These are phyloP conservation scores for Fomitopsis pulvina DNA, from an alignment of 768 basidiomycete species.

Conservation along the genomic window DNA sequence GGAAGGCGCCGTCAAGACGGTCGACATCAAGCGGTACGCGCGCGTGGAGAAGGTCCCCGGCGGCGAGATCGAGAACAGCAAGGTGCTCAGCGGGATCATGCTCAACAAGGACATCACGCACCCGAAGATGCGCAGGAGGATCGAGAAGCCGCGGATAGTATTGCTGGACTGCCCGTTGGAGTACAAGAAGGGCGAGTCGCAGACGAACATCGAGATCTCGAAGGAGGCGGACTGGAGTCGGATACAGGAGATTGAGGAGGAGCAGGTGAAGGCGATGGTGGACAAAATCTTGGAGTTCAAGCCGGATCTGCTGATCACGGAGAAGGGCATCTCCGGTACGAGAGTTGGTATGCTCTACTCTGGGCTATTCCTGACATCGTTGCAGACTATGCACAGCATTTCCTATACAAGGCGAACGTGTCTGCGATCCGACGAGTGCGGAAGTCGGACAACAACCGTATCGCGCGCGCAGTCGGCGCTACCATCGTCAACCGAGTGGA, in stretches of 20 bases:
- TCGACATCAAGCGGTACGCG: slow-evolving; percentile 98
- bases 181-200: slow-evolving; percentile 98
- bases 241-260: slow-evolving; percentile 92
- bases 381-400: slow-evolving; percentile 87
- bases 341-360: slow-evolving; percentile 6
- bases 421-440: slow-evolving; percentile 96
- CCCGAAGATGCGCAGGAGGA: slow-evolving; percentile 91
- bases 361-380: neutral
- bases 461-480: slow-evolving; percentile 91
- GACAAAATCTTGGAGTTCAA: slow-evolving; percentile 86
- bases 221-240: slow-evolving; percentile 92
- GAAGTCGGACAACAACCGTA: slow-evolving; percentile 98
- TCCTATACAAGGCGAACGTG: slow-evolving; percentile 80
- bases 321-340: slow-evolving; percentile 95
- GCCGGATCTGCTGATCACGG: slow-evolving; percentile 91
- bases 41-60: slow-evolving; percentile 97
- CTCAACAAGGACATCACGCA: slow-evolving; percentile 99
- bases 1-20: slow-evolving; percentile 71
- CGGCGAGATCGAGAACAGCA: slow-evolving; percentile 91
- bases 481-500: slow-evolving; percentile 97
- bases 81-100: slow-evolving; percentile 88
- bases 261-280: slow-evolving; percentile 87
- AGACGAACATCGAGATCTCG: slow-evolving; percentile 97
- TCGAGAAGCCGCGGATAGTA: slow-evolving; percentile 83
- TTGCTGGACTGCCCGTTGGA: slow-evolving; percentile 92